Evolutionary conservation across 1,284 basidiomycete genomes (phyloP).

Genomic region (Melampsora americana): DNA sequence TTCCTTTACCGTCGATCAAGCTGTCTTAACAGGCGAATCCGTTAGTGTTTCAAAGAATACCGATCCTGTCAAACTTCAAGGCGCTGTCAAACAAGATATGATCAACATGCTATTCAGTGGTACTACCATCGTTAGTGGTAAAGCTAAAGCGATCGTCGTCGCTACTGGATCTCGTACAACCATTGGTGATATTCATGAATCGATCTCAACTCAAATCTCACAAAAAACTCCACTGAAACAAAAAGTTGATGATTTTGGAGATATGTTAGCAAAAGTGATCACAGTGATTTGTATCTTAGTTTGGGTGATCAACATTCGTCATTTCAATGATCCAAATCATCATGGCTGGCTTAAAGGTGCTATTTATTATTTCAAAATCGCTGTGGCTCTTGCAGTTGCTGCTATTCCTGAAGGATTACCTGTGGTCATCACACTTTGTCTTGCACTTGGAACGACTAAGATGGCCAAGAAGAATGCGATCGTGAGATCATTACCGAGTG

Average conservation of each 20-base stretch:
- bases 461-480: slow-evolving; percentile 98
- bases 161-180: slow-evolving; percentile 80
- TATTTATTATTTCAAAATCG: slow-evolving; percentile 96
- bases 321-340: slow-evolving; percentile 88
- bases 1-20: slow-evolving; percentile 88
- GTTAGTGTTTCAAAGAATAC: slow-evolving; percentile 76
- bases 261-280: slow-evolving; percentile 92
- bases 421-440: slow-evolving; percentile 91
- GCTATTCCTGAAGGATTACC: slow-evolving; percentile 94
- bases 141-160: slow-evolving; percentile 75
- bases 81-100: slow-evolving; percentile 93
- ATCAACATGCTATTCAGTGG: slow-evolving; percentile 90
- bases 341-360: slow-evolving; percentile 84
- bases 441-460: slow-evolving; percentile 91
- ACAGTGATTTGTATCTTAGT: slow-evolving; percentile 89
- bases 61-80: slow-evolving; percentile 64
- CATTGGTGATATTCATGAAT: slow-evolving; percentile 90
- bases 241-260: slow-evolving; percentile 93
- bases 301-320: slow-evolving; percentile 89
- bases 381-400: slow-evolving; percentile 89
- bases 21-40: slow-evolving; percentile 89
- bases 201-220: slow-evolving; percentile 78
- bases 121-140: slow-evolving; percentile 88
- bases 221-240: slow-evolving; percentile 93
- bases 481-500: slow-evolving; percentile 88